Percentiles rank a stretch among this genome's conserved stretches.
Evolutionary conservation across 2,329 filamentous ascomycete genomes (phyloP).

Genomic region (Colletotrichum echinochloae): DNA sequence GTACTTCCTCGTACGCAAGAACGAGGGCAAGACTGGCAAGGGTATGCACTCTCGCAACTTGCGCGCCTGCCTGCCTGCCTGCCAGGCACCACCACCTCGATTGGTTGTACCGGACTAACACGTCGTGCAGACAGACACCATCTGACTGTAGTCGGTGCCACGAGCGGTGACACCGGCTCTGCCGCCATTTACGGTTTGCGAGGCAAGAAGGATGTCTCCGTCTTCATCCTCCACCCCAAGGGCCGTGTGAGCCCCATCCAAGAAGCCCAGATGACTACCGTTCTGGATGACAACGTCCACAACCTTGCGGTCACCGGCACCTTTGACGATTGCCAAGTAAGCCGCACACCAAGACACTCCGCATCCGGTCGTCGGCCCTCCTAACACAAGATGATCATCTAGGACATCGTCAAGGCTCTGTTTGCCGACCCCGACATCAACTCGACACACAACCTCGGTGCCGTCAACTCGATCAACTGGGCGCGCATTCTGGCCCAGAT

Average conservation of each 20-base stretch:
- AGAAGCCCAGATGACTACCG: conserved; percentile 97
- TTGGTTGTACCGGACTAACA: conserved; percentile 43
- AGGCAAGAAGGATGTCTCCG: conserved; percentile 96
- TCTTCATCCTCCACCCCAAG: conserved; percentile 94
- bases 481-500: conserved; percentile 96
- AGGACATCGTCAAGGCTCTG: conserved; percentile 93
- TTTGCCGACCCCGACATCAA: conserved; percentile 91
- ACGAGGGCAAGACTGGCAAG: conserved; percentile 73
- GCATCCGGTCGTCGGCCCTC: not conserved
- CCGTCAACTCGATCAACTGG: conserved; percentile 98
- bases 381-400: conserved; percentile 21
- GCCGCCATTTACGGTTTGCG: conserved; percentile 95
- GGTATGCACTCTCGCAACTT: conserved; percentile 50
- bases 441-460: conserved; percentile 83
- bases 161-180: conserved; percentile 89
- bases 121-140: conserved; percentile 73
- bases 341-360: conserved; percentile 14
- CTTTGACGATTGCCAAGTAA: conserved; percentile 93
- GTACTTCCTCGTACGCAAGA: conserved; percentile 83
- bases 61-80: not conserved
- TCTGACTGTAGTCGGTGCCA: conserved; percentile 87
- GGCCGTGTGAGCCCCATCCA: conserved; percentile 92
- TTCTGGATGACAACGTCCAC: conserved; percentile 90
- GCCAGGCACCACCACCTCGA: not conserved
- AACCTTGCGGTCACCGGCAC: conserved; percentile 90